Conservation (phyloP, 2,329 filamentous ascomycete genomes). For the Aspergillus uvarum region DNA sequence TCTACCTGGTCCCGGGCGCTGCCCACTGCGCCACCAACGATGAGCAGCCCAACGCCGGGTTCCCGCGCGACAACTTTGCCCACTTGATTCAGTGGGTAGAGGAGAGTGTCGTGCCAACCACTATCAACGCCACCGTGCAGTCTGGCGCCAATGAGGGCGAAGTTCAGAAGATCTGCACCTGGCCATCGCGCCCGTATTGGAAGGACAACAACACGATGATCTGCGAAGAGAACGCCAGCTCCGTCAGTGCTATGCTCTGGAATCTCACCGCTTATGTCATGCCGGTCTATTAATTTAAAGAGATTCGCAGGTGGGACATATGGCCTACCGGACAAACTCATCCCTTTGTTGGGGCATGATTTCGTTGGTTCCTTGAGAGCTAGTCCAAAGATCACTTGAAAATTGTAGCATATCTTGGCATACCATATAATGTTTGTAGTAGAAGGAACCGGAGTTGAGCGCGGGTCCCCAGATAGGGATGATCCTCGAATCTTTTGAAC, state of each 20-base stretch:
- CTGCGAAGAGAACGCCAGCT: neutral
- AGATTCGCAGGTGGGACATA: too few relatives aligned
- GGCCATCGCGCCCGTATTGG: conserved; percentile 1
- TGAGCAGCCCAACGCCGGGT: neutral
- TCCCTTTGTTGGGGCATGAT: too few relatives aligned
- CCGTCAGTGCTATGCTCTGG: neutral
- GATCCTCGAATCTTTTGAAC: too few relatives aligned
- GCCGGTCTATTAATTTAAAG: too few relatives aligned
- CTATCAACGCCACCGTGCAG: neutral
- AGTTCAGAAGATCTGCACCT: neutral
- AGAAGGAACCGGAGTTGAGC: too few relatives aligned
- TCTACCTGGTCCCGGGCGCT: neutral
- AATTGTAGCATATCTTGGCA: too few relatives aligned
- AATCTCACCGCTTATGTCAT: too few relatives aligned
- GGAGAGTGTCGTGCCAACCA: neutral
- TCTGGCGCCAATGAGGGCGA: neutral
- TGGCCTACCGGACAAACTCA: too few relatives aligned
- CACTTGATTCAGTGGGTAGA: neutral
- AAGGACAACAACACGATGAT: neutral
- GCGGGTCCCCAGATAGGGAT: too few relatives aligned
- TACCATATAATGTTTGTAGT: too few relatives aligned
- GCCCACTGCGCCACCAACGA: conserved; percentile 1
- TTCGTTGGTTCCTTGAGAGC: too few relatives aligned
- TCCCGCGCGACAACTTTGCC: neutral
- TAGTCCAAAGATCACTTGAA: too few relatives aligned